Conservation (phyloP, 305 asterid species). For the Euphrasia arctica region DNA sequence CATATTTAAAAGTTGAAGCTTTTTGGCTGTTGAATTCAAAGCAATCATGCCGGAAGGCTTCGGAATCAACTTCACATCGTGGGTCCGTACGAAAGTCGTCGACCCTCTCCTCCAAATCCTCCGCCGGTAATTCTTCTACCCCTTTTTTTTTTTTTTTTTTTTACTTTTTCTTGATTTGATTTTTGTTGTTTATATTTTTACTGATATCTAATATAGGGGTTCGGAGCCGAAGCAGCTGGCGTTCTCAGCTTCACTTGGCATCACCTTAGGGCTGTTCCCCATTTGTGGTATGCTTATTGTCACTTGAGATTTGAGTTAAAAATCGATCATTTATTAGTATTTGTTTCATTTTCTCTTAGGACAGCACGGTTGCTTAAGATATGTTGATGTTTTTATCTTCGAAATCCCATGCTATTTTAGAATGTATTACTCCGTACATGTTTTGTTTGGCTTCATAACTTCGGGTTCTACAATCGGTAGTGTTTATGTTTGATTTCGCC, state of each 20-base stretch:
- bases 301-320: constrained; percentile 1
- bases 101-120: constrained; percentile 86
- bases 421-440: too few species aligned
- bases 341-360: too few species aligned
- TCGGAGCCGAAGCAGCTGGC: constrained; percentile 91
- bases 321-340: neutral
- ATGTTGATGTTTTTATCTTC: too few species aligned
- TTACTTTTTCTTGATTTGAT: neutral
- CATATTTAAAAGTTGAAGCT: neutral
- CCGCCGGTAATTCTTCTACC: constrained; percentile 37
- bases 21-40: neutral
- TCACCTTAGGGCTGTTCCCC: constrained; percentile 83
- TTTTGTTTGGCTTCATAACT: too few species aligned
- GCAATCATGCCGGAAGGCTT: constrained; percentile 20
- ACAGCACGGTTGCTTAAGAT: too few species aligned
- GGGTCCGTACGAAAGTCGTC: constrained; percentile 50
- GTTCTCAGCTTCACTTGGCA: constrained; percentile 80
- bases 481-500: neutral
- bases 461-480: neutral
- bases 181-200: neutral
- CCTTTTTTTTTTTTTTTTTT: neutral
- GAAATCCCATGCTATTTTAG: neutral
- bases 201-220: constrained; percentile 51
- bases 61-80: constrained; percentile 41
- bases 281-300: constrained; percentile 56